These are phyloP conservation scores for Pleurostoma richardsiae DNA, from an alignment of 2,329 filamentous ascomycete species.

Conservation along the genomic window DNA sequence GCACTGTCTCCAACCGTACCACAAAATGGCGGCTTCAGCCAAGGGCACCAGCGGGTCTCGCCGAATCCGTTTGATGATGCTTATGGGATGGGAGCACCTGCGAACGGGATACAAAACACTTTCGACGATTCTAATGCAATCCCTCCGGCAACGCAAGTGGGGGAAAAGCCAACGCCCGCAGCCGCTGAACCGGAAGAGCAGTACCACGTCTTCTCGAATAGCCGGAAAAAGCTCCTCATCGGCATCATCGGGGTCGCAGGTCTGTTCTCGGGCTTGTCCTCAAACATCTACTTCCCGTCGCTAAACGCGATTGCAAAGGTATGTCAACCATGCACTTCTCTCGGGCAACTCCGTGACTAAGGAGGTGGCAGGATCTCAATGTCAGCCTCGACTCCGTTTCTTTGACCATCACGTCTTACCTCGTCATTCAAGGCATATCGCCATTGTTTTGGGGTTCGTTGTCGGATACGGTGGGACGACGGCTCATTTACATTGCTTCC, in stretches of 20 bases:
- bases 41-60: background rate
- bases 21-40: background rate
- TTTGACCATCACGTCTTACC: conserved; percentile 39
- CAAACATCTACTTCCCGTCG: conserved; percentile 46
- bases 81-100: too few species aligned
- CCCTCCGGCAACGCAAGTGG: too few species aligned
- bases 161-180: background rate
- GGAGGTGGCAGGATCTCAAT: conserved; percentile 15
- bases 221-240: conserved; percentile 39
- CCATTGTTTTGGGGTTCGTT: conserved; percentile 43
- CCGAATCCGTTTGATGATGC: background rate
- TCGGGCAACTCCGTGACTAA: too few species aligned
- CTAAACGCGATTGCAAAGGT: conserved; percentile 30
- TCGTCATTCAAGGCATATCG: conserved; percentile 44
- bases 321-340: too few species aligned
- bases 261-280: conserved; percentile 46
- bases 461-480: conserved; percentile 39
- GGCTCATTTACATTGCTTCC: conserved; percentile 36
- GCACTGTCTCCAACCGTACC: background rate
- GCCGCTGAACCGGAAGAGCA: conserved; percentile 1
- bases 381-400: conserved; percentile 24
- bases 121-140: too few species aligned
- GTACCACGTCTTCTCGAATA: conserved; percentile 28
- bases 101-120: too few species aligned
- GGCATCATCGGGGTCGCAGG: conserved; percentile 43